Conservation (phyloP, 306 rosid genomes). For the Ochetophila trinervis region DNA sequence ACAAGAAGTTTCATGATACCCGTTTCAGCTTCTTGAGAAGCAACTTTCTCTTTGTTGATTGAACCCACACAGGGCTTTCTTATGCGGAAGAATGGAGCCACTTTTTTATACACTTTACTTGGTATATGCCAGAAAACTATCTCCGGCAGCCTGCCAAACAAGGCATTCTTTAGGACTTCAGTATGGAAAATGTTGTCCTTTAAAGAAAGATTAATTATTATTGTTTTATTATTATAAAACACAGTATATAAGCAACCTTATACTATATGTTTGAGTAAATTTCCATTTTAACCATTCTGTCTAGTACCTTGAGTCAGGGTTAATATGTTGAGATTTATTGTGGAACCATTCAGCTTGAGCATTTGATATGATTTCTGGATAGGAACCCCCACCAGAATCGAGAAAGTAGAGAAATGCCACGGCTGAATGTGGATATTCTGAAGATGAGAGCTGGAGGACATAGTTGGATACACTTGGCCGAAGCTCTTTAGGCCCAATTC, state of each 20-base stretch:
- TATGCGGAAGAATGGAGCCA: conserved; percentile 51
- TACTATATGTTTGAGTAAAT: too few species aligned
- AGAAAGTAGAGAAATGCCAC: conserved; percentile 66
- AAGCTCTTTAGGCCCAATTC: conserved; percentile 59
- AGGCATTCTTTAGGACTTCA: conserved; percentile 6
- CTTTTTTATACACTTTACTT: conserved; percentile 55
- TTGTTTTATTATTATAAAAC: too few species aligned
- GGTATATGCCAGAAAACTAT: conserved; percentile 92
- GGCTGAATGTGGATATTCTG: conserved; percentile 41
- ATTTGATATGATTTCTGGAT: conserved; percentile 68
- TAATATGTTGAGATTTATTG: conserved; percentile 45
- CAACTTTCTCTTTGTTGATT: conserved; percentile 70
- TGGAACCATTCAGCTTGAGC: conserved; percentile 68
- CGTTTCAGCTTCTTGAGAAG: conserved; percentile 62
- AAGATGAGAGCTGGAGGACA: conserved; percentile 49
- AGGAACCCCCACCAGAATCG: conserved; percentile 96
- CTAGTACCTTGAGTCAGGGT: conserved; percentile 56
- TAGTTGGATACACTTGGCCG: conserved; percentile 87
- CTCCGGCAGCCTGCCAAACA: conserved; percentile 66
- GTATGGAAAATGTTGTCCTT: not conserved
- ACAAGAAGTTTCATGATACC: conserved; percentile 70
- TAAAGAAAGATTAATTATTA: too few species aligned
- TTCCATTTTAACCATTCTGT: too few species aligned
- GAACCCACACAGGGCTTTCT: conserved; percentile 77
- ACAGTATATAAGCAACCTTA: too few species aligned